Evolutionary conservation across 2,329 filamentous ascomycete species (phyloP).

Genomic region (Aureobasidium pullulans): DNA sequence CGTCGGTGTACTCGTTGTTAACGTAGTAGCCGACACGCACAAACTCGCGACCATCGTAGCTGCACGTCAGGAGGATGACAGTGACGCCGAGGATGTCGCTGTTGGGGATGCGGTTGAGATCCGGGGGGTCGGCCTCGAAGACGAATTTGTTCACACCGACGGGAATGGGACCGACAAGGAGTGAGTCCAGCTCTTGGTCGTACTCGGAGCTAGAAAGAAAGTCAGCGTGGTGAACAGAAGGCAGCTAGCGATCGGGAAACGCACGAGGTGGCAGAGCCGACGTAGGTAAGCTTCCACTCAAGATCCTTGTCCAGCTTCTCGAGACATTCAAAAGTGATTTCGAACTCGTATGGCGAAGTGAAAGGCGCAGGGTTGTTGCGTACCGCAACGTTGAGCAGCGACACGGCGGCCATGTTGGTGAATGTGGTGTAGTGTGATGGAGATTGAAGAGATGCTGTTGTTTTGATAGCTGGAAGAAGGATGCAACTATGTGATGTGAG

Average conservation of each 20-base stretch:
- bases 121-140: conserved; percentile 90
- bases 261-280: conserved; percentile 95
- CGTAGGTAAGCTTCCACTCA: conserved; percentile 98
- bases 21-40: conserved; percentile 98
- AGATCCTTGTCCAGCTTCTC: conserved; percentile 94
- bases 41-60: conserved; percentile 94
- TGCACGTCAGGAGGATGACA: conserved; percentile 90
- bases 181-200: conserved; percentile 94
- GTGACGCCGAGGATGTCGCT: conserved; percentile 96
- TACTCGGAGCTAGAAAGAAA: conserved; percentile 66
- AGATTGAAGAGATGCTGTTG: background rate
- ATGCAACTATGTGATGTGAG: background rate
- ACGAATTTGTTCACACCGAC: conserved; percentile 98
- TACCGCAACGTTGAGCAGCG: conserved; percentile 89
- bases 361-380: conserved; percentile 96
- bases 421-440: conserved; percentile 1
- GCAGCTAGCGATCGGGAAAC: conserved; percentile 28
- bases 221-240: background rate
- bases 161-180: conserved; percentile 94
- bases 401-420: conserved; percentile 79
- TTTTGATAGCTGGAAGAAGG: background rate
- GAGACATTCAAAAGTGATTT: conserved; percentile 97
- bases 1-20: conserved; percentile 96
- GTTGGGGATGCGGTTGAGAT: conserved; percentile 83
- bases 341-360: conserved; percentile 87